Evolutionary conservation across 176 grass and related monocot species (phyloP), one percentile per base, ranked within the genome.

Genomic region (Zizania latifolia): DNA sequence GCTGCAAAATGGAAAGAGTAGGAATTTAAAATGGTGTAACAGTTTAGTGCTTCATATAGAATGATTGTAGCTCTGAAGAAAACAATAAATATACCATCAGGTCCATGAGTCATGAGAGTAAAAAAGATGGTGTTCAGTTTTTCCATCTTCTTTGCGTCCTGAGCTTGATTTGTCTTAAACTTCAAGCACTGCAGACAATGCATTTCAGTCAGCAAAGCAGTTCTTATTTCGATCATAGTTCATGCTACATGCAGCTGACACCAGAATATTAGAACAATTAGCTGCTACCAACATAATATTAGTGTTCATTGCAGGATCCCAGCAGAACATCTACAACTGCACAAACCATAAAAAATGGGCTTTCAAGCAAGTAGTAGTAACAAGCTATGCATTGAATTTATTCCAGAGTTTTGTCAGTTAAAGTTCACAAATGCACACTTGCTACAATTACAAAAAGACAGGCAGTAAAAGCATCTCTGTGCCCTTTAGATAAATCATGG

Each of bases 61-160:
- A 29, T 16, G 36, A 26, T 1, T 26, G 67, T 67, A 33, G 4
- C 3, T 36, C 7, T 3, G 15, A 19, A 65, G 22, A 54, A 37
- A 78, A 43, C 8, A 41, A 4, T n/a, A n/a, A n/a, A 59, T 5
- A 63, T 90, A 99, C 92, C 87, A 53, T 99, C 96, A 80, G 92
- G 96, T n/a, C 96, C 96, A 62, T 74, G 77, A 55, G 92, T 82
- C 96, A 99, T 94, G 54, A 95, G 82, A 73, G 92, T 85, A 53
- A 99, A 99, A 77, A 95, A 99, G 17, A 95, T 90, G 71, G 88
- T 95, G 45, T 94, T 99, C 28, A 95, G 87, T 68, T 98, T 98
- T 64, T 98, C 94, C 90, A 98, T 98, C 86, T 98, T 98, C 85
- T 93, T 98, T 58, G 89, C 89, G 39, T 99, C 96, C 77, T 95